A percentile compares a stretch with the other conserved stretches of the same genome.
These are phyloP conservation scores for Sugiyamaella pinicola DNA, from an alignment of 1,139 yeast genomes.

Conservation along the genomic window DNA sequence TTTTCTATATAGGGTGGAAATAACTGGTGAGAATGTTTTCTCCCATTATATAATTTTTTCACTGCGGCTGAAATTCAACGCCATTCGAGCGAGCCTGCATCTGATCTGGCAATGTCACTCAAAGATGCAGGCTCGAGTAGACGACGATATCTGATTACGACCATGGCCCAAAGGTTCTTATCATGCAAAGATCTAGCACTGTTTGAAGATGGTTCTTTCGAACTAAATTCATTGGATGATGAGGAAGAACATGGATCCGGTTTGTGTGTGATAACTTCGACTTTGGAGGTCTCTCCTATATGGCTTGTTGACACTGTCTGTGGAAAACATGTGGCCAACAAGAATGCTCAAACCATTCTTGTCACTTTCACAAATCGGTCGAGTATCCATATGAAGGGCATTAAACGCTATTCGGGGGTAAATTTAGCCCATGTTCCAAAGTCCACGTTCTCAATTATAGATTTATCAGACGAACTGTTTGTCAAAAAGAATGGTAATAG, in stretches of 20 bases:
- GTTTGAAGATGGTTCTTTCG: constrained; percentile 52
- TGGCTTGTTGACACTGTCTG: constrained; percentile 58
- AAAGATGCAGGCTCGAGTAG: no score
- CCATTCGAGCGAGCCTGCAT: no score
- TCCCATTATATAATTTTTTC: not conserved
- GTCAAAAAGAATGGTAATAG: constrained; percentile 33
- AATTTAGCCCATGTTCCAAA: constrained; percentile 22
- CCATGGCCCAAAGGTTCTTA: constrained; percentile 14
- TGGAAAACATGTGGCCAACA: constrained; percentile 31
- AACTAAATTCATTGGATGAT: constrained; percentile 39
- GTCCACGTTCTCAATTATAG: constrained; percentile 22
- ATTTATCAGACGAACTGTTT: constrained; percentile 42
- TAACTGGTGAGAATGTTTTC: not conserved
- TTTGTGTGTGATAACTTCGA: constrained; percentile 55
- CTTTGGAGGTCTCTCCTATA: constrained; percentile 63
- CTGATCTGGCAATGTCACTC: no score
- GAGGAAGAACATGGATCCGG: constrained; percentile 33
- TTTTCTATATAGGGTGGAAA: constrained; percentile 6
- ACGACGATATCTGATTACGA: not conserved
- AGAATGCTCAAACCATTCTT: constrained; percentile 20
- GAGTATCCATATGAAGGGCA: constrained; percentile 35
- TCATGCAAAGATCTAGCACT: constrained; percentile 53
- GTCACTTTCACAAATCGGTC: constrained; percentile 31
- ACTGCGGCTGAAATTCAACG: no score
- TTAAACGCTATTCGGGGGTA: constrained; percentile 24